Conservation (phyloP, 2,329 filamentous ascomycete genomes). For the Pseudogymnoascus sp. region DNA sequence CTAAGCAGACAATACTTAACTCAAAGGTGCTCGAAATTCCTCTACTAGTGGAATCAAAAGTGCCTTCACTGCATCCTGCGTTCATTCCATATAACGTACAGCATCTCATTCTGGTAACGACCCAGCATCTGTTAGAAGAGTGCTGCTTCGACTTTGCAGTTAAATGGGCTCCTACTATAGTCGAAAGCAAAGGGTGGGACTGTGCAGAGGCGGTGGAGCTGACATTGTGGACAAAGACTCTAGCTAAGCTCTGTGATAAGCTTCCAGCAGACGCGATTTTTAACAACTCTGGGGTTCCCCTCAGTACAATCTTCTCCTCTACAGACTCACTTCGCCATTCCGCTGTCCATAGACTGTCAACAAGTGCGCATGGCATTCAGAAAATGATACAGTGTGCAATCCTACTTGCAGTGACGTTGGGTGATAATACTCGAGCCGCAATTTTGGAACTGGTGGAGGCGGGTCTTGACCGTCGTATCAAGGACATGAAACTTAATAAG, state of each 20-base stretch:
- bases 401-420: conserved; percentile 25
- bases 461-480: conserved; percentile 27
- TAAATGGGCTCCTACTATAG: conserved; percentile 28
- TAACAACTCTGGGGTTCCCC: conserved; percentile 12
- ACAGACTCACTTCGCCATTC: conserved; percentile 27
- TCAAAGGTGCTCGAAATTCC: background rate
- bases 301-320: conserved; percentile 23
- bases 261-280: conserved; percentile 24
- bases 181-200: conserved; percentile 25
- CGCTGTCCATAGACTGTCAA: conserved; percentile 29
- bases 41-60: background rate
- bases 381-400: conserved; percentile 27
- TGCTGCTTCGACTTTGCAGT: conserved; percentile 34
- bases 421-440: conserved; percentile 25
- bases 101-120: conserved; percentile 31
- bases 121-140: conserved; percentile 33
- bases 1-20: background rate
- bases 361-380: conserved; percentile 24
- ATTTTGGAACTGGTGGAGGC: conserved; percentile 26
- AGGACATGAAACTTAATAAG: conserved; percentile 31
- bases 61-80: conserved; percentile 24
- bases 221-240: conserved; percentile 29
- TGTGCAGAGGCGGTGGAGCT: conserved; percentile 33
- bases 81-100: conserved; percentile 32
- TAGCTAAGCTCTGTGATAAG: conserved; percentile 22